phyloP scores from a whole-genome alignment of 1,284 basidiomycete genomes.

The Ustilago nuda region DNA sequence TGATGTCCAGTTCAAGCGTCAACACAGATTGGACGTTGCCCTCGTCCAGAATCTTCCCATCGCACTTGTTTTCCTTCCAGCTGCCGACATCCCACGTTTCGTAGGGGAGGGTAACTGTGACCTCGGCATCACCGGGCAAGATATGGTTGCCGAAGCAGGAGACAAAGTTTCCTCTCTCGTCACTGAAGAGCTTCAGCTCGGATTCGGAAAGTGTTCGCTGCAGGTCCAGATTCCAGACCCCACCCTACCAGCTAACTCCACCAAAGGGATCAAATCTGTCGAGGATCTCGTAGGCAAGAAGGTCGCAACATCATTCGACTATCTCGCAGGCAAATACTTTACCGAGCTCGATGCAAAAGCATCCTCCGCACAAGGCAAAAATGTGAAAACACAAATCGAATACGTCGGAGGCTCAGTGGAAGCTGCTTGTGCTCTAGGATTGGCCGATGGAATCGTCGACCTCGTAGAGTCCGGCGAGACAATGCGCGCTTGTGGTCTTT shows the following conservation, averaged over 20 bases:
- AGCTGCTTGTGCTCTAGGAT: constrained; percentile 93
- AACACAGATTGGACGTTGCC: constrained; percentile 89
- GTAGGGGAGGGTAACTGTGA: constrained; percentile 97
- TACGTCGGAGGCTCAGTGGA: constrained; percentile 98
- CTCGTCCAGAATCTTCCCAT: constrained; percentile 92
- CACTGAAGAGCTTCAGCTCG: constrained; percentile 84
- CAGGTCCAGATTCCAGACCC: constrained; percentile 93
- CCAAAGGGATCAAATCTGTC: constrained; percentile 75
- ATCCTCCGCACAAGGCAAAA: constrained; percentile 11
- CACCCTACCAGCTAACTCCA: constrained; percentile 70
- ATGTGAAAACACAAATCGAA: constrained; percentile 81
- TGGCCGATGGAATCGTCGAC: constrained; percentile 88
- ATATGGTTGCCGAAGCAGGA: constrained; percentile 91
- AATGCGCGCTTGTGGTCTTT: constrained; percentile 96
- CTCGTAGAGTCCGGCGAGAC: constrained; percentile 91
- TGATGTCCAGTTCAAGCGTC: constrained; percentile 93
- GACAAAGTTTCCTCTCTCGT: constrained; percentile 74
- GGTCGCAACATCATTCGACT: constrained; percentile 93
- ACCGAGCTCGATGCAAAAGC: constrained; percentile 76
- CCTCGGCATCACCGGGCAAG: constrained; percentile 91
- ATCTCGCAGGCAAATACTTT: constrained; percentile 86
- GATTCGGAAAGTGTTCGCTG: constrained; percentile 92
- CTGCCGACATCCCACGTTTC: constrained; percentile 96
- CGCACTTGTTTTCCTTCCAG: constrained; percentile 96
- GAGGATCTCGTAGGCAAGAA: constrained; percentile 89